Base-by-base conservation (phyloP, 2,329 filamentous ascomycete genomes). In the Aspergillus clavatus region DNA sequence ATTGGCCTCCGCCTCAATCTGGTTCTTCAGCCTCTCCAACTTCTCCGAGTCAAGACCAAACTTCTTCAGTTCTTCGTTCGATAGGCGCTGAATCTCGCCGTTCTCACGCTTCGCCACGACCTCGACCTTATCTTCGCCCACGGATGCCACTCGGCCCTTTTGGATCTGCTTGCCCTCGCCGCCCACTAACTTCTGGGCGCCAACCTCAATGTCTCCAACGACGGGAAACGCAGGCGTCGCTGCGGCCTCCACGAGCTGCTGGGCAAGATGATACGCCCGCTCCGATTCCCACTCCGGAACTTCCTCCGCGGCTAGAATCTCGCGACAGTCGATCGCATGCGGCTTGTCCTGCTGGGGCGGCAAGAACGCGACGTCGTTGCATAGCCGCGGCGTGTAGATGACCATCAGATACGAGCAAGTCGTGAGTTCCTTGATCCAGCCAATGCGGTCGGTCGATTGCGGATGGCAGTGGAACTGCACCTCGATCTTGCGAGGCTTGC, bases 361-460 rank as follows among this genome's bases (percentile, higher is more conserved):
- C 43, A 86, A 73, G 65, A 96, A 96, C 7, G 89, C 89, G 7
- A 88, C 81, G 55, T 96, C 90, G 61, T 85, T 81, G 71, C 90
- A 96, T 10, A 96, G 80, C 1, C 89, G 83, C 0, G 89, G 88
- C 0, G 90, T 95, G 63, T 95, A 86, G 51, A 96, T 81, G 24
- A 95, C 82, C 89, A 96, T 95, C 43, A 95, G 76, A 63, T 96
- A 96, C 10, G 88, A 82, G 70, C 90, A 96, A 8, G 89, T 95
- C 2, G 85, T 86, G 1, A 91, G 82, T 65, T 96, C 90, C 67
- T 95, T 95, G 69, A 96, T 94, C 82, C 88, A 89, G 35, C 84
- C 85, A 57, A 96, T 95, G 38, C 84, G 81, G 63, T 95, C 75
- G 2, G 80, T 80, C 24, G 82, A 75, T 39, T 86, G 83, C 0